Evolutionary conservation across 371 early-diverging fungal genomes (phyloP), one percentile per base, ranked within the genome.

Genomic region (Mortierella sp.): DNA sequence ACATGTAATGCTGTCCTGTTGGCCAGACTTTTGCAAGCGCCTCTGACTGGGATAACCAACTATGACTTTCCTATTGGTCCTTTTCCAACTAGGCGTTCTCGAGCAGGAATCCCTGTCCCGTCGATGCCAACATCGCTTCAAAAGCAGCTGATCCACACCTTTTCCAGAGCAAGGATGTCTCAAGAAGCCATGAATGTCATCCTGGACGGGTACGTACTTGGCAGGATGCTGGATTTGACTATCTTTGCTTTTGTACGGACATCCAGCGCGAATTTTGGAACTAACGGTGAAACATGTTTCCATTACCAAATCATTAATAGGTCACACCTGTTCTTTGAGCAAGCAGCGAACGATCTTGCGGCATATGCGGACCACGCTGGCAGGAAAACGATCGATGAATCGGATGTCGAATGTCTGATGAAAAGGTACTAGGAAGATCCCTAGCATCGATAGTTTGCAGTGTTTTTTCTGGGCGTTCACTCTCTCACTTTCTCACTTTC

Each of bases 281-380:
- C 40, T 43, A 29, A 64, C 19, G 4, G 34, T 64, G 9, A 16
- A 14, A 43, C 37, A 37, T 31, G 4, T 9, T n/a, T 24, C 53
- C 31, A n/a, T 8, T 10, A 22, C 31, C 52, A 8, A 52, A 34
- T 16, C n/a, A 29, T 26, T 16, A 22, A 39, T 65, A 84, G 85
- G 43, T 74, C 85, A 29, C 71, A 80, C 29, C 53, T 71, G 40
- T 85, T 85, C 61, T 80, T 85, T 67, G 85, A 85, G 44, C 85
- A 85, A 52, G 71, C 68, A 2, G 37, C 85, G 9, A 70, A 66
- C 41, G 85, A 85, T 31, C 64, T 85, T 22, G 79, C 75, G 9
- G 85, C 79, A n/a, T 85, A 79, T 67, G 85, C 85, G 5, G 40
- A 63, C 4, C 83, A 85, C 64, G 85, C 85, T 7, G 80, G 76